phyloP scores from a whole-genome alignment of 2,329 filamentous ascomycete genomes.

The Tolypocladium inflatum region DNA sequence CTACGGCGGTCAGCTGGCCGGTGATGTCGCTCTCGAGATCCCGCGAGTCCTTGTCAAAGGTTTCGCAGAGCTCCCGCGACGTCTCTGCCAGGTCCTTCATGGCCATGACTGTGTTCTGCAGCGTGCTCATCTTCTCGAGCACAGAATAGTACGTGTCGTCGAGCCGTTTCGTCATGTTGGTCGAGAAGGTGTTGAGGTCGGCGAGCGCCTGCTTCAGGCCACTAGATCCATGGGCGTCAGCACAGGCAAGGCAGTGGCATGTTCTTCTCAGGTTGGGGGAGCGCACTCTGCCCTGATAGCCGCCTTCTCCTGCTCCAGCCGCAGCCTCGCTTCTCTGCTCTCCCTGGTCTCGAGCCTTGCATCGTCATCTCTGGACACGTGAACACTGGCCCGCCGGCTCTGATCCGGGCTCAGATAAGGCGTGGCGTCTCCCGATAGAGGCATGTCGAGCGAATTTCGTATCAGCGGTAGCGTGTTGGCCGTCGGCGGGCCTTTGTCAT shows the following conservation, averaged over 20 bases:
- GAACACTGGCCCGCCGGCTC: conserved; percentile 33
- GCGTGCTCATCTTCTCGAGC: conserved; percentile 54
- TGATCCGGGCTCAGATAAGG: conserved; percentile 31
- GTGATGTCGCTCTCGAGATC: conserved; percentile 51
- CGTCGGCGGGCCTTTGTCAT: conserved; percentile 16
- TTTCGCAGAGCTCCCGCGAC: conserved; percentile 46
- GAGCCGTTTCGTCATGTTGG: conserved; percentile 53
- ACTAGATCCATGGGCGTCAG: background rate
- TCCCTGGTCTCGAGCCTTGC: conserved; percentile 21
- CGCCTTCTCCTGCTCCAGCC: conserved; percentile 25
- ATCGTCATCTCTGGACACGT: conserved; percentile 20
- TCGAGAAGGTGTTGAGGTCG: conserved; percentile 50
- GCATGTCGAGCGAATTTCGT: conserved; percentile 34
- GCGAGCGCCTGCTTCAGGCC: conserved; percentile 38
- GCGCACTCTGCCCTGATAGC: conserved; percentile 22
- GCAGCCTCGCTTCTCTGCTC: conserved; percentile 29
- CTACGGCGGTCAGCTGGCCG: conserved; percentile 49
- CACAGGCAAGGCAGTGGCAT: background rate
- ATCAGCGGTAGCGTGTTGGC: conserved; percentile 18
- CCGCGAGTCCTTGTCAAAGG: conserved; percentile 50
- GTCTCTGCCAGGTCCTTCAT: conserved; percentile 58
- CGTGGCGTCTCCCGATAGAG: conserved; percentile 34
- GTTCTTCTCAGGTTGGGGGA: background rate
- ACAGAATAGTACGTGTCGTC: conserved; percentile 69
- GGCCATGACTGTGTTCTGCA: conserved; percentile 54